Base-by-base conservation (phyloP, 805 yeast species). In the Kurtzmaniella fragi region DNA sequence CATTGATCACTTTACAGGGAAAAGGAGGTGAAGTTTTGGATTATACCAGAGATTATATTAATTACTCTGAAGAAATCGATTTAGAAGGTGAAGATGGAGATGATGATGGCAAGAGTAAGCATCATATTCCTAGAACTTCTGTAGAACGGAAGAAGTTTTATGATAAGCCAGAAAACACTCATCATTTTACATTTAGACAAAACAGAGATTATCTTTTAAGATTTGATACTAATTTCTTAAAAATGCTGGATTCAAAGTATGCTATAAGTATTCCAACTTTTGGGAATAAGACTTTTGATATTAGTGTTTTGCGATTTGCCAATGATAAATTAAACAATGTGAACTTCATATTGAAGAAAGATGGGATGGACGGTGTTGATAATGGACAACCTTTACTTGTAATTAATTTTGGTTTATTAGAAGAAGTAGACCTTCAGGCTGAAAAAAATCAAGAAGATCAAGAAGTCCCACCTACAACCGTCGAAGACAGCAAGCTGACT, bases 141-240 rank as follows among this genome's bases (percentile, higher is more conserved):
- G 36, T 53, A 2, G 64, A 58, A 5, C 61, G 88, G 16, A 70
- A 68, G 46, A 62, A 57, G 38, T 70, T 54, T 45, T 81, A 74
- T 55, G 61, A 70, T 40, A 53, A 64, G 20, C 39, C 52, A 10
- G 49, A 53, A 0, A 54, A 69, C 37, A 64, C 80, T 37, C 49
- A 62, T 31, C 43, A 53, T 11, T 77, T 75, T 42, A 50, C 43
- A 1, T 78, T 77, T 46, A 41, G 58, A 16, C 53, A 62, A 6
- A 66, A 61, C 17, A 39, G 48, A 14, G 48, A 56, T 4, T 80
- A 80, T 44, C 47, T 53, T 16, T 64, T 80, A 40, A 75, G 72
- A 41, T 81, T 81, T 49, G 75, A 70, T 44, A 78, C 84, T 2
- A 73, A 75, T 20, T 70, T 70, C 38, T 49, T 81, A 17, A 74